Base-by-base conservation (phyloP, 2,329 filamentous ascomycete genomes). In the Didymellaceae sp. region DNA sequence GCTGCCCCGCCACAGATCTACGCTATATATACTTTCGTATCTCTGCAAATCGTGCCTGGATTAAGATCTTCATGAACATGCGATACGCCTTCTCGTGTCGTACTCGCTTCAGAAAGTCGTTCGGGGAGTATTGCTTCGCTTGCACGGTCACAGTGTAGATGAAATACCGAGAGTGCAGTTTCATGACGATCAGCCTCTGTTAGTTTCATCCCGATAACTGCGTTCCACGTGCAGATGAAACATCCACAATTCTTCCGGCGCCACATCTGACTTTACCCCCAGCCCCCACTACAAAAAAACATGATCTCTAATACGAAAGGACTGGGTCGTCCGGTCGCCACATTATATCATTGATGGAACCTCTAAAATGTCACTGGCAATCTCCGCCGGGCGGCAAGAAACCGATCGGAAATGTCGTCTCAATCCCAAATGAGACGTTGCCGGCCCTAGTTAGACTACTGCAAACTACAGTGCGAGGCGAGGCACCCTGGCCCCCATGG, bases 181-280 rank as follows among this genome's bases (percentile, higher is more conserved):
- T 30, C 38, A 43, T 37, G 22, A 18, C 26, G 21, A 39, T 38
- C 22, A 22, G 13, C 28, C 4, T 7, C 14, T 16, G 17, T 33
- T 18, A 26, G 17, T 22, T 40, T 34, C 28, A 20, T 16, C 28
- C n/a, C n/a, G 22, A 38, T 6, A 6, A 5, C 33, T 20, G 10
- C 34, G 30, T 18, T 25, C 26, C 4, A 8, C 3, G 22, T 31
- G n/a, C 16, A 38, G 13, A 16, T 14, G 5, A 33, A 26, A 33
- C 37, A 28, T 39, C 11, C 21, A 28, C 39, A 45, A 37, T 51
- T 51, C 35, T 51, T 45, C 47, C 47, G 41, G 41, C n/a, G 13
- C 47, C 34, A 50, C 40, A 45, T 31, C 34, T 11, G 6, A 17
- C 18, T 25, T 33, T 14, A 28, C 39, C 33, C 26, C 33, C 21